phyloP scores from a whole-genome alignment of 1,284 basidiomycete genomes.

The Ceratobasidium sp. region DNA sequence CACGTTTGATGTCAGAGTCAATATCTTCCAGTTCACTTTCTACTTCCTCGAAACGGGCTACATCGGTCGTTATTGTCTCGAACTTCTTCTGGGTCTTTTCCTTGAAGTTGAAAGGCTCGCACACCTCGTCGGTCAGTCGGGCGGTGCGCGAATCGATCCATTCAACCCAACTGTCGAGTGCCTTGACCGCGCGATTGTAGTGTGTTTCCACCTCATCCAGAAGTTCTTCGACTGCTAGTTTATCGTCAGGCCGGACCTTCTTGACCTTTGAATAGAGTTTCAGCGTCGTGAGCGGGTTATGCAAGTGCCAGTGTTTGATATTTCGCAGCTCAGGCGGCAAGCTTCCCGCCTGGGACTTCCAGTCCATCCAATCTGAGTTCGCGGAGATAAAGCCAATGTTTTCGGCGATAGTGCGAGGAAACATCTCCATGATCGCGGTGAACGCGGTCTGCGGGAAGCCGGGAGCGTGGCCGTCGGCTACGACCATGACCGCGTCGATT shows the following conservation, averaged over 20 bases:
- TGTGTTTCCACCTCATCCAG: constrained; percentile 1
- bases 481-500: constrained; percentile 22
- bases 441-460: constrained; percentile 53
- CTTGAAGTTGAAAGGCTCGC: not conserved
- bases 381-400: constrained; percentile 57
- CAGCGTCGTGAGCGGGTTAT: constrained; percentile 11
- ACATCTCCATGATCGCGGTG: constrained; percentile 53
- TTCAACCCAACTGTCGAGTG: constrained; percentile 7
- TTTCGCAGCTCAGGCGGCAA: constrained; percentile 44
- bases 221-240: not conserved
- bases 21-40: no score
- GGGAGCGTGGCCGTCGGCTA: constrained; percentile 54
- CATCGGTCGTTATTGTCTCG: no score
- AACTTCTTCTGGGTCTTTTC: no score
- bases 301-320: not conserved
- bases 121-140: not conserved
- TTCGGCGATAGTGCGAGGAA: constrained; percentile 53
- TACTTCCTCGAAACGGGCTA: no score
- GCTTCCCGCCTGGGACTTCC: constrained; percentile 53
- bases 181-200: constrained; percentile 4
- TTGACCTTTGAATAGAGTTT: not conserved
- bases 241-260: not conserved
- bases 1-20: no score
- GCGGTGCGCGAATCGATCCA: not conserved
- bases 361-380: constrained; percentile 50